Conservation (phyloP, 2,329 filamentous ascomycete genomes). For the Apiospora koreana region DNA sequence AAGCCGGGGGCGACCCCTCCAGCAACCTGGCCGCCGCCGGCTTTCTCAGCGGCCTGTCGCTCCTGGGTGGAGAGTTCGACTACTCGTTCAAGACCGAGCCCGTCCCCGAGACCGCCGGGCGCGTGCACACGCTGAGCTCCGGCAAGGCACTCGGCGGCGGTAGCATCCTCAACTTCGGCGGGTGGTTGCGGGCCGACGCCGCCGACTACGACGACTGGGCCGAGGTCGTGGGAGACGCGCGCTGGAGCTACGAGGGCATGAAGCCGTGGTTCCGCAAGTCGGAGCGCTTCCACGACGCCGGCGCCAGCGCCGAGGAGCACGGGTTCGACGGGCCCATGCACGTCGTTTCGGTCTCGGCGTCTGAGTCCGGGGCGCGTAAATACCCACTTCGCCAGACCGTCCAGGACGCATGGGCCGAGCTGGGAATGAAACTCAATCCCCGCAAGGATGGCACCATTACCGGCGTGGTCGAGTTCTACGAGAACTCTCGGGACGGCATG, state of each 20-base stretch:
- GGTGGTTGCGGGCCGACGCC: constrained; percentile 27
- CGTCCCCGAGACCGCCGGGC: constrained; percentile 10
- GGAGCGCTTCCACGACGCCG: constrained; percentile 29
- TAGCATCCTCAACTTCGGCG: constrained; percentile 35
- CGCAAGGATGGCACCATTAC: constrained; percentile 32
- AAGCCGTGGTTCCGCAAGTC: constrained; percentile 46
- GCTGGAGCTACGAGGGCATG: constrained; percentile 47
- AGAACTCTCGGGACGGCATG: constrained; percentile 22
- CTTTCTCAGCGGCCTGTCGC: neutral
- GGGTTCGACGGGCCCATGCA: constrained; percentile 34
- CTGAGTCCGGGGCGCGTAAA: constrained; percentile 28
- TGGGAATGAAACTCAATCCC: constrained; percentile 31
- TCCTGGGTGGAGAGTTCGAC: neutral
- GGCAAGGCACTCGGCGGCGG: constrained; percentile 40
- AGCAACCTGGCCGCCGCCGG: neutral
- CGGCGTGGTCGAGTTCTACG: constrained; percentile 34
- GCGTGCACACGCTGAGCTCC: constrained; percentile 18
- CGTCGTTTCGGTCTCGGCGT: constrained; percentile 9
- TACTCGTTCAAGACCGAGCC: neutral
- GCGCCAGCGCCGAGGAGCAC: constrained; percentile 30
- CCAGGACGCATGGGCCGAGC: constrained; percentile 40
- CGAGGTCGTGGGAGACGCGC: constrained; percentile 21
- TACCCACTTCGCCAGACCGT: constrained; percentile 40
- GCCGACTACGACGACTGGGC: constrained; percentile 22
- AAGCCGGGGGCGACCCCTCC: neutral